Evolutionary conservation across 2,329 filamentous ascomycete species (phyloP).

Genomic region (Neopestalotiopsis sp.): DNA sequence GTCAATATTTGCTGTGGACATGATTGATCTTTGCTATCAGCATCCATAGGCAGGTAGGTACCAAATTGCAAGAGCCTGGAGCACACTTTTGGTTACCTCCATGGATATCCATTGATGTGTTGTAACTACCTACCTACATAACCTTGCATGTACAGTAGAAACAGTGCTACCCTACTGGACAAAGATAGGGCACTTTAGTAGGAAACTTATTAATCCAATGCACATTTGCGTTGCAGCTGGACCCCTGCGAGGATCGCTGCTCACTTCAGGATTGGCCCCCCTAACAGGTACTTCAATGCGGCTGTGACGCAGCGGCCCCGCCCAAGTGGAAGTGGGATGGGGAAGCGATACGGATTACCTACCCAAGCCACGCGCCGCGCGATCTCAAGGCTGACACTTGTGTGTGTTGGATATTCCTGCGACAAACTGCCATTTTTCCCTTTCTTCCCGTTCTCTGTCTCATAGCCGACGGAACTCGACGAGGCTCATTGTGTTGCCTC

Average conservation of each 20-base stretch:
- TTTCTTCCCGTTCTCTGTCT: not conserved
- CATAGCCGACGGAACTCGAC: not conserved
- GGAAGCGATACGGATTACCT: not conserved
- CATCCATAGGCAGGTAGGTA: not conserved
- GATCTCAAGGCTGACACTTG: constrained; percentile 16
- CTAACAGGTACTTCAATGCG: constrained; percentile 9
- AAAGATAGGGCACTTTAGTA: not conserved
- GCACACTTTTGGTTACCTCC: not conserved
- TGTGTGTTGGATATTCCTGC: not conserved
- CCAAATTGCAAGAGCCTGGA: not conserved
- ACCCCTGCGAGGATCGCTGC: constrained; percentile 11
- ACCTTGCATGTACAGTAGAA: not conserved
- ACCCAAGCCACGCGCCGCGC: constrained; percentile 15
- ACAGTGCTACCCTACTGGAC: not conserved
- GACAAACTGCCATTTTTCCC: not conserved
- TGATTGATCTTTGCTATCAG: not conserved
- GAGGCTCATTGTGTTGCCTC: not conserved
- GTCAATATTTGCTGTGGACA: not conserved
- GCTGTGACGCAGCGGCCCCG: constrained; percentile 15
- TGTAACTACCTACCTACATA: not conserved
- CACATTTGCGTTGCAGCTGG: constrained; percentile 4
- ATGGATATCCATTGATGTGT: not conserved
- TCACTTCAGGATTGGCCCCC: constrained; percentile 11
- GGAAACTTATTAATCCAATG: not conserved
- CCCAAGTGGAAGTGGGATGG: constrained; percentile 15